Conservation (phyloP, 768 basidiomycete genomes). For the Mycena polygramma region DNA sequence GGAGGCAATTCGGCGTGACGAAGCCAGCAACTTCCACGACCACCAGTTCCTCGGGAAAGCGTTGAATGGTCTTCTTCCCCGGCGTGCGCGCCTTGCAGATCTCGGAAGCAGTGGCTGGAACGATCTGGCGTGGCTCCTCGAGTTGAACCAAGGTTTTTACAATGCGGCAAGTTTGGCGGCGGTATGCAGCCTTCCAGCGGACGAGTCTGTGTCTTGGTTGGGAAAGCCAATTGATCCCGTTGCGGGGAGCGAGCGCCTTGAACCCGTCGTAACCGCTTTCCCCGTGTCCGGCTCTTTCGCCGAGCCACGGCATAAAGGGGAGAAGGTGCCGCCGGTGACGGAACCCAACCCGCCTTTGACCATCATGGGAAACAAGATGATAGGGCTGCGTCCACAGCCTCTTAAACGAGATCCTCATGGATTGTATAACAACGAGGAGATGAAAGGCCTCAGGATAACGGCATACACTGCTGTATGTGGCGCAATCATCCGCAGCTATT, state of each 20-base stretch:
- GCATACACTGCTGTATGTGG: not conserved
- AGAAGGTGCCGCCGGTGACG: no score
- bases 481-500: not conserved
- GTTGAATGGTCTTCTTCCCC: slow-evolving; percentile 42
- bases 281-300: no score
- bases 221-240: slow-evolving; percentile 39
- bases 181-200: slow-evolving; percentile 11
- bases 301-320: no score
- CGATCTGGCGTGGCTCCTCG: slow-evolving; percentile 44
- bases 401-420: slow-evolving; percentile 5
- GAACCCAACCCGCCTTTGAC: slow-evolving; percentile 10
- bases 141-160: slow-evolving; percentile 45
- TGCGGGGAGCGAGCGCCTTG: no score
- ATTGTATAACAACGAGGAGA: slow-evolving; percentile 18
- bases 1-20: slow-evolving; percentile 40
- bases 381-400: slow-evolving; percentile 1
- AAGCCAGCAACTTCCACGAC: slow-evolving; percentile 14
- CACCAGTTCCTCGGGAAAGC: slow-evolving; percentile 41
- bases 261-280: slow-evolving; percentile 6
- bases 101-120: slow-evolving; percentile 39
- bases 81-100: slow-evolving; percentile 36
- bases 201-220: slow-evolving; percentile 34
- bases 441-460: not conserved
- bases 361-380: not conserved
- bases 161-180: slow-evolving; percentile 43